Percentiles rank a stretch among this genome's conserved stretches.
Conservation (phyloP, 2,329 filamentous ascomycete genomes). For the Penicillium sp. region DNA sequence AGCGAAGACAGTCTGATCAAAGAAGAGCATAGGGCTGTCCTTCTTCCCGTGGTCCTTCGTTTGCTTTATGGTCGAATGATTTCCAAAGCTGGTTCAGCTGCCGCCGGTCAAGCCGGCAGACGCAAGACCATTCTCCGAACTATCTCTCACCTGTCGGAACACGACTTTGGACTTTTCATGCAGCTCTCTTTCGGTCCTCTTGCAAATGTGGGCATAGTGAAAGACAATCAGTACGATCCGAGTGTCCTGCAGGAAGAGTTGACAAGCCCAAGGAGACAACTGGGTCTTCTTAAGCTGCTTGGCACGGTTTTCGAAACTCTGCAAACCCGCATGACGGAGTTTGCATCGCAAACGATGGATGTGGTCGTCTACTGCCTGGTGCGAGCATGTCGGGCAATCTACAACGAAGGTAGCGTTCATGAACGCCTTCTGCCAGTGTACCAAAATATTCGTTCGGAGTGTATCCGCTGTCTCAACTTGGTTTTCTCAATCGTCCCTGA, state of each 20-base stretch:
- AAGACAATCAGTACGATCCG: constrained; percentile 48
- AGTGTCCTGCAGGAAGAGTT: constrained; percentile 57
- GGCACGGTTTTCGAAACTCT: constrained; percentile 81
- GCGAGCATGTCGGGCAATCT: constrained; percentile 58
- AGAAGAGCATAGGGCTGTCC: constrained; percentile 63
- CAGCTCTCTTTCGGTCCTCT: constrained; percentile 74
- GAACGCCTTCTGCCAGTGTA: constrained; percentile 33
- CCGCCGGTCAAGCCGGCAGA: constrained; percentile 72
- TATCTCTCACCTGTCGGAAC: constrained; percentile 68
- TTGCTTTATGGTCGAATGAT: constrained; percentile 88
- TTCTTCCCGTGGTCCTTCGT: constrained; percentile 83
- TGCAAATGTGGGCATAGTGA: constrained; percentile 57
- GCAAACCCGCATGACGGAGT: constrained; percentile 66
- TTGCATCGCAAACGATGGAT: constrained; percentile 66
- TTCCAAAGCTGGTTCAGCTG: constrained; percentile 63
- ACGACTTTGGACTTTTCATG: constrained; percentile 76
- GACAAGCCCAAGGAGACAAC: constrained; percentile 70
- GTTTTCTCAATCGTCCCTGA: constrained; percentile 70
- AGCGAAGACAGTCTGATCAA: constrained; percentile 63
- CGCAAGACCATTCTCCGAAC: constrained; percentile 71
- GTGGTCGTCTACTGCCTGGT: constrained; percentile 78
- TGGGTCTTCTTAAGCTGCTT: constrained; percentile 89
- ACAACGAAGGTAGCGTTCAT: constrained; percentile 34
- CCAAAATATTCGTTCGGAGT: constrained; percentile 53
- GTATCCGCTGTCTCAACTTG: constrained; percentile 76